phyloP scores from a whole-genome alignment of 2,329 filamentous ascomycete species.

The Zymoseptoria brevis region DNA sequence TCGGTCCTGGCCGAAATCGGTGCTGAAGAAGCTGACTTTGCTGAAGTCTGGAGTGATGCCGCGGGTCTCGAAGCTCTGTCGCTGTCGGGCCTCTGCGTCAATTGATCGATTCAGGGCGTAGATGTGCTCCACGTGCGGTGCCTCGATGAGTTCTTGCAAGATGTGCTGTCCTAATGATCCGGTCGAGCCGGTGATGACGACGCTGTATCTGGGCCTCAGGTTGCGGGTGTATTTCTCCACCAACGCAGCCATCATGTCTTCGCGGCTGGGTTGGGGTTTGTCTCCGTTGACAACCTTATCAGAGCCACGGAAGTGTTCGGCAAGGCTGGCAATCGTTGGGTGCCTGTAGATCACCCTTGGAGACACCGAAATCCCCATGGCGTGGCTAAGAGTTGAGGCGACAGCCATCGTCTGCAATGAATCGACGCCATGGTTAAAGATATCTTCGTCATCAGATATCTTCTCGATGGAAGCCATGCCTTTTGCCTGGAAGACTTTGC shows the following conservation, averaged over 20 bases:
- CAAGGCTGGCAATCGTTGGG: constrained; percentile 25
- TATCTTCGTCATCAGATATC: constrained; percentile 23
- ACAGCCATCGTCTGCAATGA: constrained; percentile 28
- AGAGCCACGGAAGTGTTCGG: neutral
- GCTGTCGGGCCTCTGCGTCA: constrained; percentile 19
- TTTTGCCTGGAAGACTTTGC: constrained; percentile 11
- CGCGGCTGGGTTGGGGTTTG: constrained; percentile 2
- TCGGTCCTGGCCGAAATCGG: constrained; percentile 18
- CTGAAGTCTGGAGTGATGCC: constrained; percentile 19
- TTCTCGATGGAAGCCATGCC: constrained; percentile 8
- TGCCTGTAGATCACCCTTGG: constrained; percentile 28
- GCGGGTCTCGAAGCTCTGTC: constrained; percentile 16
- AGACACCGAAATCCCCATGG: constrained; percentile 17
- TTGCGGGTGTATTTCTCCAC: constrained; percentile 25
- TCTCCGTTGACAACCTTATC: constrained; percentile 7
- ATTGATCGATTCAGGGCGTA: constrained; percentile 26
- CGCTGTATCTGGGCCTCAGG: constrained; percentile 16
- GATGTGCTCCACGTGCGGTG: constrained; percentile 21
- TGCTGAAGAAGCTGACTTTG: constrained; percentile 20
- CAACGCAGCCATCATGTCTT: constrained; percentile 20
- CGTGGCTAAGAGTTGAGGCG: constrained; percentile 20
- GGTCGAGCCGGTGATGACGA: constrained; percentile 31
- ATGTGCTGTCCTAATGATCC: constrained; percentile 31
- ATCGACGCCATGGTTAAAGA: constrained; percentile 30
- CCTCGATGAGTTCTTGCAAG: constrained; percentile 24